Percentiles rank a stretch among this genome's conserved stretches.
Evolutionary conservation across 805 yeast genomes (phyloP).

Genomic region (Ascoidea asiatica): DNA sequence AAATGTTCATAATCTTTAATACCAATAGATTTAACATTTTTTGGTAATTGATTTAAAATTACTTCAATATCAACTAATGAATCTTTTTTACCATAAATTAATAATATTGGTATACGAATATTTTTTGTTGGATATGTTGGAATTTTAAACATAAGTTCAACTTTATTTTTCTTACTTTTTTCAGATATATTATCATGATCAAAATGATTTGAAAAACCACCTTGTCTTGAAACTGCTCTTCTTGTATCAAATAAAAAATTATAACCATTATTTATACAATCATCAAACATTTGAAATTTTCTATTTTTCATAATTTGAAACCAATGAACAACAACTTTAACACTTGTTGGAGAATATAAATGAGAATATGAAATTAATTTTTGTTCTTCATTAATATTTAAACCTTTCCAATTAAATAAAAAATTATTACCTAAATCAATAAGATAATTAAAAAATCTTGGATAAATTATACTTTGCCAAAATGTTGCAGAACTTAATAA

Average conservation of each 20-base stretch:
- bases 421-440: conserved; percentile 59
- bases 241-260: neutral
- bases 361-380: conserved; percentile 76
- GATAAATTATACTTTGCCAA: conserved; percentile 62
- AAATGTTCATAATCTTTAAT: conserved; percentile 73
- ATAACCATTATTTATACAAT: conserved; percentile 19
- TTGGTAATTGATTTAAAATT: conserved; percentile 59
- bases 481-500: conserved; percentile 66
- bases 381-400: conserved; percentile 58
- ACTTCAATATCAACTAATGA: conserved; percentile 77
- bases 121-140: conserved; percentile 53
- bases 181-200: conserved; percentile 11
- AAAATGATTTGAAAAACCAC: too few relatives aligned
- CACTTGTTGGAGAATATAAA: conserved; percentile 82
- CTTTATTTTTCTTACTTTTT: conserved; percentile 16
- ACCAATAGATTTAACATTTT: conserved; percentile 35
- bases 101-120: conserved; percentile 56
- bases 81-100: conserved; percentile 71
- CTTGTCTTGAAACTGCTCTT: neutral
- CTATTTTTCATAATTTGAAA: conserved; percentile 73
- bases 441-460: conserved; percentile 55
- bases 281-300: conserved; percentile 84
- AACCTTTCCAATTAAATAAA: conserved; percentile 70
- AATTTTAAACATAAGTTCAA: too few relatives aligned
- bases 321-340: conserved; percentile 93